Base-by-base conservation (phyloP, 2,329 filamentous ascomycete genomes). In the Fusarium sp. region DNA sequence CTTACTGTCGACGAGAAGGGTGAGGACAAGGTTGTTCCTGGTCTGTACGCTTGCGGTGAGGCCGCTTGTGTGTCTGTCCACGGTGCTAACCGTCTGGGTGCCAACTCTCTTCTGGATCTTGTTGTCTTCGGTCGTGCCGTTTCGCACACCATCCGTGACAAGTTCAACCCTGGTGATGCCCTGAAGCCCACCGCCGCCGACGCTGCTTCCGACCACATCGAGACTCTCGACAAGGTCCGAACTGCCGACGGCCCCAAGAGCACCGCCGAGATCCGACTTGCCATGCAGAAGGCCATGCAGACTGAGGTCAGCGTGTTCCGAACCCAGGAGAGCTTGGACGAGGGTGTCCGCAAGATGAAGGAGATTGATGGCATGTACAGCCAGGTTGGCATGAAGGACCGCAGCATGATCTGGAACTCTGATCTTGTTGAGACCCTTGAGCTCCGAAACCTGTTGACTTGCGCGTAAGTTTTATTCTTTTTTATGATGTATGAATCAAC, bases 371-470 rank as follows among this genome's bases (percentile, higher is more conserved):
- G 88, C 76, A 88, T 86, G 77, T 98, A 92, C 84, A 83, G 87
- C 76, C 87, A 98, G 79, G 91, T 98, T 75, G 93, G 94, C 78
- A 98, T 93, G 85, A 97, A 97, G 89, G 95, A 98, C 83, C 92
- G 96, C 83, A 97, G 93, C 88, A 98, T 98, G 95, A 98, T 98
- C 86, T 98, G 95, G 95, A 98, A 98, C 90, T 94, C 93, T 25
- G 95, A 98, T 79, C 89, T 98, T 42, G 94, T 97, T 68, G 95
- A 98, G 88, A 97, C 95, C 10, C 90, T 99, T 60, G 96, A 99
- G 85, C 87, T 98, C 79, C 89, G 95, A 79, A 99, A 99, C 83
- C 83, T 99, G 78, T 86, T 99, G 80, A 98, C 96, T 78, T 98
- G 96, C 90, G 95, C 95, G 89, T 94, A 90, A 85, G 91, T 92